Conservation (phyloP, 1,284 basidiomycete species). For the Heterobasidion parviporum region DNA sequence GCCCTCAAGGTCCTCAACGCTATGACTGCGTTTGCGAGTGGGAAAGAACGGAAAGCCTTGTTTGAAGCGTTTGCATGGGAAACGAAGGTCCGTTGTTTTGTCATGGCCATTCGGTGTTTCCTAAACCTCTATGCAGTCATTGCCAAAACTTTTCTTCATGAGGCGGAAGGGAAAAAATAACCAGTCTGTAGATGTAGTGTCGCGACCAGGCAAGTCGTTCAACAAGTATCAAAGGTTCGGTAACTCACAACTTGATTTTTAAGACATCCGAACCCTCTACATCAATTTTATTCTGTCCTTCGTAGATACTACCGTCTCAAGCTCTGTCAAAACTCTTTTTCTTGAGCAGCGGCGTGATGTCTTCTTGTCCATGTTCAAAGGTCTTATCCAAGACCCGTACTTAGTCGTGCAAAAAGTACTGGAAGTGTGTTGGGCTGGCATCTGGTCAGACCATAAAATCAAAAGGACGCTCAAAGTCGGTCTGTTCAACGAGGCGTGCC, state of each 20-base stretch:
- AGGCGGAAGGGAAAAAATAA: conserved; percentile 45
- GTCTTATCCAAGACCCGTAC: conserved; percentile 55
- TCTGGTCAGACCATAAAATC: conserved; percentile 66
- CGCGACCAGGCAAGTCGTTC: conserved; percentile 42
- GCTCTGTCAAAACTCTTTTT: conserved; percentile 51
- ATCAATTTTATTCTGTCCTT: conserved; percentile 66
- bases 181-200: conserved; percentile 32
- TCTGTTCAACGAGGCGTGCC: conserved; percentile 55
- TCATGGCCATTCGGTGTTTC: background rate
- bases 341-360: conserved; percentile 58
- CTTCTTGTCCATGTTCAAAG: conserved; percentile 61
- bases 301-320: conserved; percentile 35
- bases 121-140: conserved; percentile 5
- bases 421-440: conserved; percentile 57
- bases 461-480: conserved; percentile 61
- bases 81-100: conserved; percentile 41
- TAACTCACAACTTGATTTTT: background rate
- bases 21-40: conserved; percentile 55
- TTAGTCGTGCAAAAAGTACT: conserved; percentile 46
- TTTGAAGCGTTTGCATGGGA: conserved; percentile 71
- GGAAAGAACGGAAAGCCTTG: conserved; percentile 50
- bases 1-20: conserved; percentile 55
- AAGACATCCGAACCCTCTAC: conserved; percentile 69
- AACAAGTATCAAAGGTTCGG: background rate
- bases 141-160: conserved; percentile 63